phyloP scores from a whole-genome alignment of 1,284 basidiomycete species.

The Limonomyces culmigenus region DNA sequence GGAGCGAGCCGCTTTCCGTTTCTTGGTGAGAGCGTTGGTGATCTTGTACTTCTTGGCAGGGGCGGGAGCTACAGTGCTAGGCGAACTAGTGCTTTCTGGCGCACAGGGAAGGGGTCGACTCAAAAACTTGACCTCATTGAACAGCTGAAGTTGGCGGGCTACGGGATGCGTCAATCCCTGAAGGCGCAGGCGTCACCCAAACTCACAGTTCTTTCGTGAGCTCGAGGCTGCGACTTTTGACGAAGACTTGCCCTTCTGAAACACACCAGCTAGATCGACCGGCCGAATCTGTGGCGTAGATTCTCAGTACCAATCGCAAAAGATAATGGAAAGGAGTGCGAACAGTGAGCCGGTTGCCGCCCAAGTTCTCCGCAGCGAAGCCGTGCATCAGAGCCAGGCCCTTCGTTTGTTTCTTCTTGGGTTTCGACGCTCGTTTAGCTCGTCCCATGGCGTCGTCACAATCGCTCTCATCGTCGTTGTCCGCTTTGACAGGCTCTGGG shows the following conservation, averaged over 20 bases:
- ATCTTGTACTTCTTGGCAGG: not conserved
- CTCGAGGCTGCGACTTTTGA: constrained; percentile 17
- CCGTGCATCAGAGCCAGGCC: constrained; percentile 60
- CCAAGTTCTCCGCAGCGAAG: constrained; percentile 53
- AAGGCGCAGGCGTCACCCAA: no score
- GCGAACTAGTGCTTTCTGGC: not conserved
- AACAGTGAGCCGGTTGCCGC: constrained; percentile 55
- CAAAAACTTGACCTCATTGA: not conserved
- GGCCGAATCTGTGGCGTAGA: constrained; percentile 22
- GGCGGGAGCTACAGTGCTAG: not conserved
- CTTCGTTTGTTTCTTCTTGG: no score
- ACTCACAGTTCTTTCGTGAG: constrained; percentile 8
- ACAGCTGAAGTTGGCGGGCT: not conserved
- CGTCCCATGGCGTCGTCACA: no score
- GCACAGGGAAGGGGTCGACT: not conserved
- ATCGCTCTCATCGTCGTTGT: no score
- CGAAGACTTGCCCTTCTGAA: constrained; percentile 56
- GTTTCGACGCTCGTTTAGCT: no score
- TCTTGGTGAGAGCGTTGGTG: not conserved
- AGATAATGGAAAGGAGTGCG: constrained; percentile 7
- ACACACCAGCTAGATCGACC: constrained; percentile 35
- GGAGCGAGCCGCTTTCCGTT: no score
- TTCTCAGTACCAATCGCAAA: not conserved
- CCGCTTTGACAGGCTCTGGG: no score
- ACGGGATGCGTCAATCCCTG: not conserved